Base-by-base conservation (phyloP, 345 rosid genomes). In the Chamaenerion angustifolium region DNA sequence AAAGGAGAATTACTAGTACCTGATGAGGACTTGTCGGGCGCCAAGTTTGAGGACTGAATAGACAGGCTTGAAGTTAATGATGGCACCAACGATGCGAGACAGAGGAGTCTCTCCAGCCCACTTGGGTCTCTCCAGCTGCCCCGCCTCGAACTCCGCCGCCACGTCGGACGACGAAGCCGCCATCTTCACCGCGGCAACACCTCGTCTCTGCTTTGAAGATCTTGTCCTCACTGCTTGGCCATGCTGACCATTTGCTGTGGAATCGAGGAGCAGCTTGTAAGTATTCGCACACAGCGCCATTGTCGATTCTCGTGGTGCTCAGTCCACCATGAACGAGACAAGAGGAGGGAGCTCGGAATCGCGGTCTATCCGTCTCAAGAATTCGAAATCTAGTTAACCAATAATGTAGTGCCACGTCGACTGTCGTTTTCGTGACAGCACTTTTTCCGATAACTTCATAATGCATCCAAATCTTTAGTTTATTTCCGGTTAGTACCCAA, bases 41-140 rank as follows among this genome's bases (percentile, higher is more conserved):
- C 88, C 88, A 11, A 74, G 76, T 66, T 75, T 77, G 55, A 80
- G 83, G 42, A 77, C 46, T 15, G 77, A 63, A 61, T 56, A 77
- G 56, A 80, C 50, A 52, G 83, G 88, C 66, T 72, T 77, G 61
- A 80, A 72, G 52, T 80, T 66, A 61, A 80, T 64, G 56, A 80
- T 61, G 16, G 81, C 71, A 48, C 70, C 71, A 18, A 77, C 75
- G 13, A 75, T 52, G 48, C 76, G 81, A 56, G 88, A 80, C 7
- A 77, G 68, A 60, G 79, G 72, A 8, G 79, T 80, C 62, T 75
- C 60, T 51, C 80, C 88, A 0, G 79, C 76, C 88, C 88, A 80
- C 46, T 77, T 77, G 4, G 88, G 88, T 51, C 66, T 61, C 46
- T 68, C 69, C 31, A 77, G 75, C 48, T 70, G 62, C 42, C 83